Percentiles rank a stretch among this genome's conserved stretches.
phyloP scores from a whole-genome alignment of 306 rosid genomes.

The Ormosia emarginata region DNA sequence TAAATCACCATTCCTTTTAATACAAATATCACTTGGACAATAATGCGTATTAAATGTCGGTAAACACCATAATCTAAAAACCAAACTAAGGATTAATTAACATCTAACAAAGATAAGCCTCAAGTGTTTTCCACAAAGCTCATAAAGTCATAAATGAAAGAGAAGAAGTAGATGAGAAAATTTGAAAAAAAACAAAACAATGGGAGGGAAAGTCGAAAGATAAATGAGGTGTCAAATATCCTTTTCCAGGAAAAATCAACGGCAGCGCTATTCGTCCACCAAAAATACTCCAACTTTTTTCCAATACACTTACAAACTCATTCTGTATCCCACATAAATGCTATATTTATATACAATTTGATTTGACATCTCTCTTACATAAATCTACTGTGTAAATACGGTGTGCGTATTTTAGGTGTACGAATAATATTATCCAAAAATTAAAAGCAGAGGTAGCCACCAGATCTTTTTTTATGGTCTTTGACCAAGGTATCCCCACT shows the following conservation, averaged over 20 bases:
- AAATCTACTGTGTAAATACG: too few species aligned
- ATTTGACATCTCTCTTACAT: too few species aligned
- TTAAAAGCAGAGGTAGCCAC: conserved; percentile 3
- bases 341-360: too few species aligned
- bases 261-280: too few species aligned
- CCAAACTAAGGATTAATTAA: background rate
- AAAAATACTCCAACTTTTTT: too few species aligned
- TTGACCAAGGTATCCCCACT: too few species aligned
- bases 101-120: background rate
- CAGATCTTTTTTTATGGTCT: conserved; percentile 7
- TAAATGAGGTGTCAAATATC: background rate
- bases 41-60: background rate
- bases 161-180: background rate
- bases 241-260: background rate
- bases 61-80: background rate
- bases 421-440: too few species aligned
- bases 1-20: background rate
- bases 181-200: background rate
- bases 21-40: conserved; percentile 3
- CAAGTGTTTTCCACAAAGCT: background rate
- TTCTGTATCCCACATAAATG: too few species aligned
- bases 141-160: background rate
- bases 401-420: too few species aligned
- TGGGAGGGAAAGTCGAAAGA: background rate
- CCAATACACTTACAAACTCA: too few species aligned